Conservation (phyloP, 768 basidiomycete species). For the Kwoniella botswanensis region DNA sequence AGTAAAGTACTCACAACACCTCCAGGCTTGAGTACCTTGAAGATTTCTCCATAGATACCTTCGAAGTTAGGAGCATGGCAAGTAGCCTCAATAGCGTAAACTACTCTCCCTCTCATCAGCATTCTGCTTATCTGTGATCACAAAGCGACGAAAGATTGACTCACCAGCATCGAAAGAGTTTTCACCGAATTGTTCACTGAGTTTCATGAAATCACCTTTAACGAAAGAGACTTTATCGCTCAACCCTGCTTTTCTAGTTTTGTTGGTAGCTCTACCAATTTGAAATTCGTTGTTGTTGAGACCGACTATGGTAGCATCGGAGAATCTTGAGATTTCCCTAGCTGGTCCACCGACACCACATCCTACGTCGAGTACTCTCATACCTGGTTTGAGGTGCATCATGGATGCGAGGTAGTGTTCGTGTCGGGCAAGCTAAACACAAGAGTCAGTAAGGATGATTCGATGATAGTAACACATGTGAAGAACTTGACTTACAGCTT, state of each 20-base stretch:
- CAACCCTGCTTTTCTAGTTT: slow-evolving; percentile 77
- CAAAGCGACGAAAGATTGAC: slow-evolving; percentile 41
- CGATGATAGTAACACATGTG: neutral
- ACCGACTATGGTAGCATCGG: slow-evolving; percentile 81
- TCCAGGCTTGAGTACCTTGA: slow-evolving; percentile 92
- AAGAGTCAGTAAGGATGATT: too few species aligned
- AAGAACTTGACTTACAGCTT: slow-evolving; percentile 41
- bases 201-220: slow-evolving; percentile 96
- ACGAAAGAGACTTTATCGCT: slow-evolving; percentile 78
- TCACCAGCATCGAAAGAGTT: slow-evolving; percentile 90
- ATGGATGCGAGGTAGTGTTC: slow-evolving; percentile 94
- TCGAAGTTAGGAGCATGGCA: slow-evolving; percentile 95
- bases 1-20: slow-evolving; percentile 70
- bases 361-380: slow-evolving; percentile 96
- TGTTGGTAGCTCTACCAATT: slow-evolving; percentile 78
- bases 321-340: slow-evolving; percentile 88
- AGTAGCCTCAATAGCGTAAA: slow-evolving; percentile 97
- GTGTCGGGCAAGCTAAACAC: slow-evolving; percentile 74
- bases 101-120: slow-evolving; percentile 59
- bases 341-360: slow-evolving; percentile 98
- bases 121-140: neutral
- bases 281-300: slow-evolving; percentile 98
- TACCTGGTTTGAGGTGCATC: slow-evolving; percentile 82
- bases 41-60: slow-evolving; percentile 91
- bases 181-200: slow-evolving; percentile 87